Percentiles rank a stretch among this genome's conserved stretches.
Evolutionary conservation across 371 early-diverging fungal species (phyloP).

Genomic region (Blyttiomyces sp.): DNA sequence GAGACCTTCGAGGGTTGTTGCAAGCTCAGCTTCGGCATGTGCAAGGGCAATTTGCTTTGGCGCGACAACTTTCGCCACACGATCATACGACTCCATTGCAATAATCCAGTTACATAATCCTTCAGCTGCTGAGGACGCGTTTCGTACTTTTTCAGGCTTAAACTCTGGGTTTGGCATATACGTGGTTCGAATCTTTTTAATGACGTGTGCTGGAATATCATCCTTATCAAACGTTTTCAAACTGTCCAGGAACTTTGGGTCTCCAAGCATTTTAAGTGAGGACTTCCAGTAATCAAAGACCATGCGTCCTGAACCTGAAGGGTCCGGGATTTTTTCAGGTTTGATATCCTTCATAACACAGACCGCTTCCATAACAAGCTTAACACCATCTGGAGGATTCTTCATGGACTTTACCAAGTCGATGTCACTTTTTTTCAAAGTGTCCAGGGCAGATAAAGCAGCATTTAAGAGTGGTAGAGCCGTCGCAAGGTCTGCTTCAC

Average conservation of each 20-base stretch:
- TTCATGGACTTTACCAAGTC: constrained; percentile 62
- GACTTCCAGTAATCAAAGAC: constrained; percentile 58
- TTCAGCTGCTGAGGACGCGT: constrained; percentile 62
- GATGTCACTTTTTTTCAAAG: constrained; percentile 55
- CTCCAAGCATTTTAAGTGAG: constrained; percentile 50
- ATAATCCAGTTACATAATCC: constrained; percentile 59
- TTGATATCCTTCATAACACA: constrained; percentile 61
- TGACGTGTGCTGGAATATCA: constrained; percentile 47
- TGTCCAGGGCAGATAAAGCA: constrained; percentile 53
- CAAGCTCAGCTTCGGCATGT: constrained; percentile 50
- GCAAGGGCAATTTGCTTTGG: constrained; percentile 58
- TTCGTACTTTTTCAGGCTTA: constrained; percentile 57
- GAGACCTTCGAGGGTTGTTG: constrained; percentile 48
- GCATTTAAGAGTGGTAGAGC: constrained; percentile 54
- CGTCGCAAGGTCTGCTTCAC: constrained; percentile 51
- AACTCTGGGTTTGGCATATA: constrained; percentile 58
- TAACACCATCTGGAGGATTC: constrained; percentile 61
- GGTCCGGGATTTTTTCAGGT: constrained; percentile 56
- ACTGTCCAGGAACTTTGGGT: constrained; percentile 49
- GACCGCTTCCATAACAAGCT: constrained; percentile 60
- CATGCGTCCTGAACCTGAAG: constrained; percentile 54
- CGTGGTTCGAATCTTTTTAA: constrained; percentile 47
- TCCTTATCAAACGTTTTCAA: constrained; percentile 52
- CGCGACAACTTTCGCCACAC: constrained; percentile 56
- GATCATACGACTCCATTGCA: constrained; percentile 62